Evolutionary conservation across 169 alveolate species (phyloP).

Genomic region (Theileria orientalis): DNA sequence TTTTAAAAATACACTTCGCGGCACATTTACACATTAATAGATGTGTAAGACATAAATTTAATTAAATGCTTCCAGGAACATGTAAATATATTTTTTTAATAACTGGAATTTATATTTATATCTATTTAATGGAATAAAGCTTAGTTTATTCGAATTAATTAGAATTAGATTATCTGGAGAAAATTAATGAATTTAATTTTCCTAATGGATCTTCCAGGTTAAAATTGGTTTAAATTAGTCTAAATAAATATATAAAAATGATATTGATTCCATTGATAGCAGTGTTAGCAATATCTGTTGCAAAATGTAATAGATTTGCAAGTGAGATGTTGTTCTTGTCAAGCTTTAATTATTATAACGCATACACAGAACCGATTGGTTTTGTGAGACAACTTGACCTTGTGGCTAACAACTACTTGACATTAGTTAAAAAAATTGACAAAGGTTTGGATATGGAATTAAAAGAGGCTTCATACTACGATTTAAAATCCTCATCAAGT

Average conservation of each 20-base stretch:
- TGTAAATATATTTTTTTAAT: no score
- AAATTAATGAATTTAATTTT: not conserved
- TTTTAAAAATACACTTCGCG: no score
- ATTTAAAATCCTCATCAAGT: not conserved
- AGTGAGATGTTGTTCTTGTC: constrained; percentile 1
- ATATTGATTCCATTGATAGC: not conserved
- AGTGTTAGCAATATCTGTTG: not conserved
- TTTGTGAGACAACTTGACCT: constrained; percentile 34
- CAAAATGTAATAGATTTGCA: not conserved
- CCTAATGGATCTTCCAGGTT: not conserved
- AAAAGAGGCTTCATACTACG: constrained; percentile 46
- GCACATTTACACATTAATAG: no score
- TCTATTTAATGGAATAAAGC: no score
- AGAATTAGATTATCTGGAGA: no score
- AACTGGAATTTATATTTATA: no score
- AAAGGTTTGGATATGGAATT: constrained; percentile 11
- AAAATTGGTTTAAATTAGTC: not conserved
- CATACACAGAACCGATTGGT: constrained; percentile 7
- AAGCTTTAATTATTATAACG: not conserved
- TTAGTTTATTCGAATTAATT: no score
- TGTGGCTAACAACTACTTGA: constrained; percentile 7
- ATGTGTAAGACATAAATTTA: no score
- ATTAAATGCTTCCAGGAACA: no score
- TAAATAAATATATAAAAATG: constrained; percentile 2
- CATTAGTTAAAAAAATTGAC: constrained; percentile 3